Evolutionary conservation across 2,329 filamentous ascomycete species (phyloP).

Genomic region (Trichophyton schoenleinii): DNA sequence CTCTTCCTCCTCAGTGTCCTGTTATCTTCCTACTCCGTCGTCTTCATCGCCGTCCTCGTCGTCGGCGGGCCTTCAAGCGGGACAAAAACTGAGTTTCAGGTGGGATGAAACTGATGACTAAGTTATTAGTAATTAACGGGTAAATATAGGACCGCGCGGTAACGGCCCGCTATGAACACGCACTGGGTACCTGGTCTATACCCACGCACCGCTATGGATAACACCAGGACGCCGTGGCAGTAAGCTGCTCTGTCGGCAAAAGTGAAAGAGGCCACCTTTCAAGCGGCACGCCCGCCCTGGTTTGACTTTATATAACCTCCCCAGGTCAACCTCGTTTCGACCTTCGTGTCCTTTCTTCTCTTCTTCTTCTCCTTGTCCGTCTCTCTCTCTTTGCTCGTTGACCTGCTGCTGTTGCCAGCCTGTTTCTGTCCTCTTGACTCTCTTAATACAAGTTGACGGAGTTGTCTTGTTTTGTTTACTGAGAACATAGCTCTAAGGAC

Average conservation of each 20-base stretch:
- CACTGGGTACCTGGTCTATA: background rate
- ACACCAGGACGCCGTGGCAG: background rate
- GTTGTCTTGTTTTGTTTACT: conserved; percentile 8
- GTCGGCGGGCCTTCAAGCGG: background rate
- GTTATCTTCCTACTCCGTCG: background rate
- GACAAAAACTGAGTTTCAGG: background rate
- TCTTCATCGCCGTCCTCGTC: background rate
- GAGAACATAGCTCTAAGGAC: conserved; percentile 12
- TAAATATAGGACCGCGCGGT: background rate
- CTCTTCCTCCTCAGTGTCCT: background rate
- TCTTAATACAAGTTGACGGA: conserved; percentile 7
- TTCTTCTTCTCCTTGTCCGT: conserved; percentile 8
- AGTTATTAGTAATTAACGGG: background rate
- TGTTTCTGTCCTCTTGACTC: conserved; percentile 6
- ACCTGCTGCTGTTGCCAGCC: conserved; percentile 1
- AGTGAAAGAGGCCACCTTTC: conserved; percentile 34
- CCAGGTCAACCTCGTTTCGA: background rate
- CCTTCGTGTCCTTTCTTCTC: conserved; percentile 8
- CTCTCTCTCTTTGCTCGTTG: conserved; percentile 7
- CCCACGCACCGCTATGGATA: background rate
- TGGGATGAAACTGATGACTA: background rate
- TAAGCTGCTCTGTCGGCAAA: background rate
- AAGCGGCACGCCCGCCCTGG: conserved; percentile 17
- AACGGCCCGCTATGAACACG: background rate
- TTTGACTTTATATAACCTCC: conserved; percentile 14